phyloP scores from a whole-genome alignment of 2,329 filamentous ascomycete species.

The Aspergillus spinulosporus region DNA sequence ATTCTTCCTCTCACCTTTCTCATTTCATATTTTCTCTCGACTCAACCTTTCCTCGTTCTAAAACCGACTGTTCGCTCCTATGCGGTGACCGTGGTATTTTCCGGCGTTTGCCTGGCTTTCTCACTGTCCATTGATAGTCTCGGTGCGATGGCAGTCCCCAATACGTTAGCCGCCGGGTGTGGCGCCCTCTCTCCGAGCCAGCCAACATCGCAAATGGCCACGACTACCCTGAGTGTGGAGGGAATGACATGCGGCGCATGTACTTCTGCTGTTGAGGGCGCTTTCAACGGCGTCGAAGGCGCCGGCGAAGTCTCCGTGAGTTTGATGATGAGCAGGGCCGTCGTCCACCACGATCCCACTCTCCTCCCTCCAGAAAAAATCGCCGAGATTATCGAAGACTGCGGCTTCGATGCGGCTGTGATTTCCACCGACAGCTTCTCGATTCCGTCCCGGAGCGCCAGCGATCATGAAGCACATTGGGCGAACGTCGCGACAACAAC shows the following conservation, averaged over 20 bases:
- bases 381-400: conserved; percentile 83
- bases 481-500: conserved; percentile 64
- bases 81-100: conserved; percentile 18
- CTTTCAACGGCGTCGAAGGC: conserved; percentile 78
- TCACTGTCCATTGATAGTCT: conserved; percentile 20
- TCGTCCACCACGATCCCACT: conserved; percentile 81
- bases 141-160: conserved; percentile 24
- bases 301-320: conserved; percentile 87
- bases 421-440: conserved; percentile 73
- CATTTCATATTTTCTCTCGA: background rate
- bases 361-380: conserved; percentile 73
- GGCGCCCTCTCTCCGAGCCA: conserved; percentile 16
- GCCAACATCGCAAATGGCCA: conserved; percentile 69
- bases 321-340: conserved; percentile 92
- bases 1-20: conserved; percentile 14
- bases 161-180: conserved; percentile 22
- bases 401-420: conserved; percentile 88
- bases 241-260: conserved; percentile 90
- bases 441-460: conserved; percentile 44
- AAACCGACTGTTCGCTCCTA: conserved; percentile 12
- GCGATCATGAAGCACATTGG: conserved; percentile 33
- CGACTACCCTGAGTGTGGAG: conserved; percentile 84
- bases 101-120: conserved; percentile 18
- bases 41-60: conserved; percentile 4
- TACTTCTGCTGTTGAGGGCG: conserved; percentile 90